These are phyloP conservation scores for Funneliformis mosseae DNA, from an alignment of 192 early-diverging fungal species.

Conservation along the genomic window DNA sequence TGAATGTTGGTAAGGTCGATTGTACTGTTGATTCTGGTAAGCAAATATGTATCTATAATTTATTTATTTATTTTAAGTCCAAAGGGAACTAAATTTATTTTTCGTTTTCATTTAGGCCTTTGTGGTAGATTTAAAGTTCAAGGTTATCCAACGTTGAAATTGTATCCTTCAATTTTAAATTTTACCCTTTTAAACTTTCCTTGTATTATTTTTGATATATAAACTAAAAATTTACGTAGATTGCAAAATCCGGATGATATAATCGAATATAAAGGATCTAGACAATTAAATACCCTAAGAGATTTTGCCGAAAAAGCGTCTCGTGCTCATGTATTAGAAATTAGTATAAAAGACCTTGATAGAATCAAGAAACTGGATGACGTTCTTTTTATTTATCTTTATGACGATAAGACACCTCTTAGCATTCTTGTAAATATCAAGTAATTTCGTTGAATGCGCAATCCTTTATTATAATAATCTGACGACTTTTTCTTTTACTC, in stretches of 20 bases:
- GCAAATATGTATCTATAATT: background rate
- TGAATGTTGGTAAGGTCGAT: constrained; percentile 87
- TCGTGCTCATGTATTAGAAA: constrained; percentile 36
- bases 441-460: background rate
- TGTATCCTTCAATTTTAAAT: constrained; percentile 45
- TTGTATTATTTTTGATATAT: background rate
- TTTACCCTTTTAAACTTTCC: background rate
- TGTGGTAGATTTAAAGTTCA: constrained; percentile 69
- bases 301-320: constrained; percentile 57
- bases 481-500: background rate
- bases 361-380: constrained; percentile 42
- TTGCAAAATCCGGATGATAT: constrained; percentile 41
- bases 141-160: constrained; percentile 88
- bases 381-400: constrained; percentile 59
- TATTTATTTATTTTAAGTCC: background rate
- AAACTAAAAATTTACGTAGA: constrained; percentile 42
- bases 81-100: background rate
- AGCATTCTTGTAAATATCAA: constrained; percentile 37
- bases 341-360: constrained; percentile 43
- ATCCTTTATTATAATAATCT: background rate
- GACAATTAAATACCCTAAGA: constrained; percentile 54
- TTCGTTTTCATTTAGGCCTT: constrained; percentile 37
- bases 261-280: constrained; percentile 45
- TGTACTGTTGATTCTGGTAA: constrained; percentile 65
- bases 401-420: constrained; percentile 50